Evolutionary conservation across 2,329 filamentous ascomycete species (phyloP), one percentile per base, ranked within the genome.

Genomic region (Elsinoe necatrix): DNA sequence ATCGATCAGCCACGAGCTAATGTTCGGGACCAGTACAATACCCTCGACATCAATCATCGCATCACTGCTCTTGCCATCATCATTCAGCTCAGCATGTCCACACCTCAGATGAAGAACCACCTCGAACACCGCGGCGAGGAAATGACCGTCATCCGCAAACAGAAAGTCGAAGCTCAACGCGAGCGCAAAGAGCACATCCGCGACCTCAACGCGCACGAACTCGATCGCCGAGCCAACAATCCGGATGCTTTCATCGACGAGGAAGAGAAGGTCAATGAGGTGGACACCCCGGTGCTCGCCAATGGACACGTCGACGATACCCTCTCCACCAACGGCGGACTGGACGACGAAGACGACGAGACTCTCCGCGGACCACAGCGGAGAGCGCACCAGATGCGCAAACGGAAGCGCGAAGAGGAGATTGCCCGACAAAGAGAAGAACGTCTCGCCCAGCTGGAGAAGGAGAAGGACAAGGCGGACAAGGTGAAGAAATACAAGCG

Each of bases 121-220:
- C 86, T 98, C 77, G 89, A 95, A 63, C 86, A 92, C 61, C 95
- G 91, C 72, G 89, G 87, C 61, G 88, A 92, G 66, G 87, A 89
- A 55, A 96, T 97, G 91, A 98, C 93, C 1, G 83, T 84, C 56
- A 89, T 95, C 66, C 85, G 93, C 51, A 98, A 98, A 71, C 87
- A 95, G 68, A 96, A 95, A 74, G 95, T 96, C 60, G 89, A 95
- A 62, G 86, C 84, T 72, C 92, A 97, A 72, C 82, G 90, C 62
- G 82, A 87, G 63, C 84, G 87, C 61, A 86, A 84, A 69, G 57
- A 54, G 21, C 61, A 60, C 2, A 61, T 64, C 55, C 66, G 90
- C 68, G 85, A 90, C 55, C 73, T 92, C 23, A 57, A 61, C 2
- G 55, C 57, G 9, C 68, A 66, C 54, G 65, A 67, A 34, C 61